Base-by-base conservation (phyloP, 306 rosid species). In the Pyrus pyrifolia region DNA sequence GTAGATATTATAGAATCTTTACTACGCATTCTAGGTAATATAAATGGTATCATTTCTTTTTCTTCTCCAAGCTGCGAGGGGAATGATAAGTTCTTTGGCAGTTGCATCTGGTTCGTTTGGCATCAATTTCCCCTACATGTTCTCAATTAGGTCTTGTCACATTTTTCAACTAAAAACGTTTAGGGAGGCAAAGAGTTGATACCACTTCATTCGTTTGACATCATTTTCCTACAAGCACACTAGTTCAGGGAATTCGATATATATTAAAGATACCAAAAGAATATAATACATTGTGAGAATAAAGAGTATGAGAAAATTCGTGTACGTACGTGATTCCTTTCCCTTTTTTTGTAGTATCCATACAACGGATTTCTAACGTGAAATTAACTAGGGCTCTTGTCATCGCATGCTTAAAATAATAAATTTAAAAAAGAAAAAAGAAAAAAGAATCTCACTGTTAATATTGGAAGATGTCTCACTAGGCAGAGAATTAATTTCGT, bases 51-150 rank as follows among this genome's bases (percentile, higher is more conserved):
- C 70, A 19, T 31, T 33, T 62, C 4, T 15, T 62, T 62, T 63
- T 63, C 66, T 33, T 72, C 60, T 21, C 52, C 76, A 14, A 72
- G 11, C 23, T 22, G 38, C 55, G n/a, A 33, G 33, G 67, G 38
- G 25, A 38, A 58, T 53, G 55, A n/a, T 33, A 29, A 62, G 21
- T 49, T 5, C 2, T n/a, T 51, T 30, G 57, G 29, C 18, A 35
- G 35, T 7, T n/a, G 76, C 55, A 72, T 57, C 76, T 14, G 38
- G 46, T 73, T 73, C 77, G 9, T 73, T 73, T 73, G 58, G 77
- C 68, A 73, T 59, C 53, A 8, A 22, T 17, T 44, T 30, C 11
- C 15, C 73, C 8, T 9, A 33, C 35, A 33, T 35, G 25, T 38
- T 42, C 23, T 10, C 46, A 18, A 2, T 66, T 9, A 17, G 19